Conservation (phyloP, 2,329 filamentous ascomycete genomes). For the Cladosporium phlei region DNA sequence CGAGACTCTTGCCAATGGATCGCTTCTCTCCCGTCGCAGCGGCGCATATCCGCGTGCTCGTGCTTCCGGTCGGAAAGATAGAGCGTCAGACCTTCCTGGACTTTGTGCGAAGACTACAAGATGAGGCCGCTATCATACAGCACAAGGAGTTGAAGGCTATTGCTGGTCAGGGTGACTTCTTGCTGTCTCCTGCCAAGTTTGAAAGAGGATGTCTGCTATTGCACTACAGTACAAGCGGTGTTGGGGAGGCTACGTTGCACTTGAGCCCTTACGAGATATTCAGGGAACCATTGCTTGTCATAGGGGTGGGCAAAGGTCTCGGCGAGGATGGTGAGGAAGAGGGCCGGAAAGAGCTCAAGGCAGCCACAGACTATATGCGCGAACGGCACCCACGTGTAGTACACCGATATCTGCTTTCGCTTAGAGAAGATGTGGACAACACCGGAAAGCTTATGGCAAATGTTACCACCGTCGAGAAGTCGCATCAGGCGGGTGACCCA, state of each 20-base stretch:
- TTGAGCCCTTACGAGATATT: slow-evolving; percentile 87
- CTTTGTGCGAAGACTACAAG: slow-evolving; percentile 72
- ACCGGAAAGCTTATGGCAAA: slow-evolving; percentile 13
- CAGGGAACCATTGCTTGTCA: slow-evolving; percentile 74
- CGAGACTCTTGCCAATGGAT: slow-evolving; percentile 47
- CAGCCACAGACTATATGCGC: slow-evolving; percentile 26
- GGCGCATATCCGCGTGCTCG: slow-evolving; percentile 80
- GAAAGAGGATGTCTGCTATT: slow-evolving; percentile 82
- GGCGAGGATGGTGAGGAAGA: slow-evolving; percentile 52
- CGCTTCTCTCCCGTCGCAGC: slow-evolving; percentile 85
- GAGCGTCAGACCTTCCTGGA: slow-evolving; percentile 72
- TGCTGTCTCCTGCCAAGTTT: slow-evolving; percentile 77
- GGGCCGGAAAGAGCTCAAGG: slow-evolving; percentile 25
- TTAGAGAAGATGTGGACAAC: slow-evolving; percentile 17
- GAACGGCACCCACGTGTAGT: slow-evolving; percentile 31
- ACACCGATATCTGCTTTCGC: slow-evolving; percentile 28
- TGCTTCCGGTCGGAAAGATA: slow-evolving; percentile 82
- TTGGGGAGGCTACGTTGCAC: slow-evolving; percentile 72
- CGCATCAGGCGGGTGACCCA: slow-evolving; percentile 16
- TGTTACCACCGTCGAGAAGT: slow-evolving; percentile 15
- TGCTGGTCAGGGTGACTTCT: slow-evolving; percentile 15
- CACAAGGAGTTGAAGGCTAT: slow-evolving; percentile 6
- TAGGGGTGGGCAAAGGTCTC: slow-evolving; percentile 70
- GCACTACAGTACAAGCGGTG: slow-evolving; percentile 75
- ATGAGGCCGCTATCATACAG: slow-evolving; percentile 67